Evolutionary conservation across 805 yeast species (phyloP).

Genomic region (Pichia insulana): DNA sequence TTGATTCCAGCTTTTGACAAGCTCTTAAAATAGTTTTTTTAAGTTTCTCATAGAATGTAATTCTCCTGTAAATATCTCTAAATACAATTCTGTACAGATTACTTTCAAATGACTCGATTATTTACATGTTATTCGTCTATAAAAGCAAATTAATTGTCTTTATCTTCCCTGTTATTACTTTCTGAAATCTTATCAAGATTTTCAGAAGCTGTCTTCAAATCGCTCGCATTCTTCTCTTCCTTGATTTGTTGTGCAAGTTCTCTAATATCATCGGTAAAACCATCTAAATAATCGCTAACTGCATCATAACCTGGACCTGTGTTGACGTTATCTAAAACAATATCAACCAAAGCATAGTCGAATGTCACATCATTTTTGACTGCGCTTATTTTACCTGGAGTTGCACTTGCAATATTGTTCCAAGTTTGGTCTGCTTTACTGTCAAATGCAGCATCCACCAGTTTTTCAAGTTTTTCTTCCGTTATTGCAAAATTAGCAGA

Average conservation of each 20-base stretch:
- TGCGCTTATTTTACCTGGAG: constrained; percentile 17
- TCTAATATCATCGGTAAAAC: constrained; percentile 19
- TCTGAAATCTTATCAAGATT: constrained; percentile 18
- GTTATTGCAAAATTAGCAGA: constrained; percentile 62
- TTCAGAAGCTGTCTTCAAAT: constrained; percentile 19
- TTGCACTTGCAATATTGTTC: constrained; percentile 12
- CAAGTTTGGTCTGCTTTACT: constrained; percentile 28
- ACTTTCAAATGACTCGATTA: too few relatives aligned
- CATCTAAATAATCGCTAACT: constrained; percentile 25
- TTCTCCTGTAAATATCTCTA: not conserved
- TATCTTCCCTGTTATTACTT: constrained; percentile 6
- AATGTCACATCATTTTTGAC: constrained; percentile 17
- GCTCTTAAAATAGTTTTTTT: constrained; percentile 29
- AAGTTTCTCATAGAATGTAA: too few relatives aligned
- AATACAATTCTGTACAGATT: too few relatives aligned
- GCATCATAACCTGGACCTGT: constrained; percentile 27
- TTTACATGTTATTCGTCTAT: not conserved
- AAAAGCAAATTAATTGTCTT: not conserved
- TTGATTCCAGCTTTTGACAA: constrained; percentile 94
- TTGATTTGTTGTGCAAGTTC: constrained; percentile 19
- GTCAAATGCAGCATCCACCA: constrained; percentile 48
- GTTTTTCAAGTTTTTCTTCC: constrained; percentile 52
- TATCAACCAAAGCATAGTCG: constrained; percentile 22
- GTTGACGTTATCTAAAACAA: constrained; percentile 24
- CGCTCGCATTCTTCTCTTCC: constrained; percentile 16